A percentile compares a stretch with the other conserved stretches of the same genome.
phyloP scores from a whole-genome alignment of 176 grass and related monocot genomes.

The Ampelocalamus luodianensis region DNA sequence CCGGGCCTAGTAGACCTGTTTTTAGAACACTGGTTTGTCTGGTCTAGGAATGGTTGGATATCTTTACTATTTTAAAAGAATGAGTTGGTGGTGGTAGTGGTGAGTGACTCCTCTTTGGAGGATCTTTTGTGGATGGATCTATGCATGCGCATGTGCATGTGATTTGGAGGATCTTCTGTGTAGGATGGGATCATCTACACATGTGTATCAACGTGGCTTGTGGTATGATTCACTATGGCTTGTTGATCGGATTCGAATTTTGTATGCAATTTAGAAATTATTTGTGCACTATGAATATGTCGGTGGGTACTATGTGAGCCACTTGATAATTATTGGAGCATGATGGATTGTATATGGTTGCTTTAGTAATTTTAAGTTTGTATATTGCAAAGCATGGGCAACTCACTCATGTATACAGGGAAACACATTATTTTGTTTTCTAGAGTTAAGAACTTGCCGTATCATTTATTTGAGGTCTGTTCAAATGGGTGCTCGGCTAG shows the following conservation, averaged over 20 bases:
- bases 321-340: neutral
- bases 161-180: neutral
- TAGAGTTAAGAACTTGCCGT: neutral
- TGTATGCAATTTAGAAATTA: constrained; percentile 3
- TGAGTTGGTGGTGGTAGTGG: neutral
- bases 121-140: neutral
- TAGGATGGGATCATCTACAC: constrained; percentile 2
- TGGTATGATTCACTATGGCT: constrained; percentile 1
- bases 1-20: no score
- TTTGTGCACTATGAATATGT: constrained; percentile 5
- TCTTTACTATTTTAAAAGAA: neutral
- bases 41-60: neutral
- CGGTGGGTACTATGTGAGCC: neutral
- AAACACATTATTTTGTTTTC: neutral
- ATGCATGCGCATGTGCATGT: neutral
- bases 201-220: neutral
- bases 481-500: neutral
- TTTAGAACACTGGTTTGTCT: neutral
- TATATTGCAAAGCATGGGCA: neutral
- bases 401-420: neutral
- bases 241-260: constrained; percentile 17
- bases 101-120: neutral
- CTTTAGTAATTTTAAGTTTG: neutral
- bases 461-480: constrained; percentile 2
- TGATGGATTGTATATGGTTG: neutral